phyloP scores from a whole-genome alignment of 306 rosid genomes.

The Ochetophila trinervis region DNA sequence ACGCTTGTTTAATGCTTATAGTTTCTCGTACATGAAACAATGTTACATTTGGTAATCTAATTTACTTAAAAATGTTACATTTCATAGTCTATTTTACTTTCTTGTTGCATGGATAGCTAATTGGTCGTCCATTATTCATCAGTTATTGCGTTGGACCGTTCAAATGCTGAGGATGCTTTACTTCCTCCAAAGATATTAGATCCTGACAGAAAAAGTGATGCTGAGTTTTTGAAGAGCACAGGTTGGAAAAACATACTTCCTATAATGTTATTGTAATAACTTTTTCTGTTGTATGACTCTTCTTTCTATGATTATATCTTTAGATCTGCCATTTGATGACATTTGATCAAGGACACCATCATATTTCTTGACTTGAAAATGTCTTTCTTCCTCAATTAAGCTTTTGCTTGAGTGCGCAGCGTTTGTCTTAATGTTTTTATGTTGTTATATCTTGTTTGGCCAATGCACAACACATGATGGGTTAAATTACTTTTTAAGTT shows the following conservation, averaged over 20 bases:
- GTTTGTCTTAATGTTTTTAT: background rate
- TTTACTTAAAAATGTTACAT: background rate
- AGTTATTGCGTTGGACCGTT: slow-evolving; percentile 81
- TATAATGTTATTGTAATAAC: background rate
- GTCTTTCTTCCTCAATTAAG: no score
- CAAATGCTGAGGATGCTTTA: slow-evolving; percentile 91
- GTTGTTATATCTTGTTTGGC: slow-evolving; percentile 1
- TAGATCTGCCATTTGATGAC: background rate
- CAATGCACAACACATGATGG: slow-evolving; percentile 13
- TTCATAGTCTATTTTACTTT: slow-evolving; percentile 3
- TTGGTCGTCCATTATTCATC: slow-evolving; percentile 38
- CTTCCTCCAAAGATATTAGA: slow-evolving; percentile 73
- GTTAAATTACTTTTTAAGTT: background rate
- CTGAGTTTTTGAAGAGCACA: slow-evolving; percentile 34
- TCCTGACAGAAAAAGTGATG: slow-evolving; percentile 39
- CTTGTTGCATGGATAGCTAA: slow-evolving; percentile 22
- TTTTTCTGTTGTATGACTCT: background rate
- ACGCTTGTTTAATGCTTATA: background rate
- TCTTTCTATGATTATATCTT: background rate
- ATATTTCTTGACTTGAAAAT: background rate
- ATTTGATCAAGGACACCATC: background rate
- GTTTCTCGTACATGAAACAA: background rate
- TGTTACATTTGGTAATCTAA: background rate
- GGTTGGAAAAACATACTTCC: slow-evolving; percentile 36
- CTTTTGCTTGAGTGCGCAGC: background rate